Evolutionary conservation across 1,139 yeast genomes (phyloP).

Genomic region (Debaryomyces sp.): DNA sequence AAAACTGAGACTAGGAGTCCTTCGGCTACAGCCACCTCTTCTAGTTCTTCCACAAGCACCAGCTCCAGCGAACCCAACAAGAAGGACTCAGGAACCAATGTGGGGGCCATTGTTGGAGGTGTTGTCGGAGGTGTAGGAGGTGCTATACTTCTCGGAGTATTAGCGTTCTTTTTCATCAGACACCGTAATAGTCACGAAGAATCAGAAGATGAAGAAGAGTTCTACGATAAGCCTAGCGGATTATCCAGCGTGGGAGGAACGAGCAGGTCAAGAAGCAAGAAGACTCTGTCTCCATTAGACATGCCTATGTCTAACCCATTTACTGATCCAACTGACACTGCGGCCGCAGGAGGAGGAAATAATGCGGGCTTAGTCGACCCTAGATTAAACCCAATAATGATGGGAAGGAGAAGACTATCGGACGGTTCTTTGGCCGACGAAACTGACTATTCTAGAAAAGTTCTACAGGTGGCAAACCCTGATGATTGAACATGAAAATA

Average conservation of each 20-base stretch:
- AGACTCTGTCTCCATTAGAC: conserved; percentile 33
- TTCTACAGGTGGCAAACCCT: conserved; percentile 75
- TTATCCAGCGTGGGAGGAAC: conserved; percentile 29
- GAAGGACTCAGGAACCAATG: conserved; percentile 20
- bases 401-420: conserved; percentile 72
- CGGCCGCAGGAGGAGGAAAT: conserved; percentile 22
- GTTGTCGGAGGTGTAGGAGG: conserved; percentile 66
- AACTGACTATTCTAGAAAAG: conserved; percentile 73
- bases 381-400: conserved; percentile 65
- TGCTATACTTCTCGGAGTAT: conserved; percentile 44
- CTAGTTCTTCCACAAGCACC: conserved; percentile 11
- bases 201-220: conserved; percentile 52
- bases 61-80: conserved; percentile 6
- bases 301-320: conserved; percentile 56
- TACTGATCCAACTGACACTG: conserved; percentile 58
- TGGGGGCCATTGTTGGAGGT: conserved; percentile 69
- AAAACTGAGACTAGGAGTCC: conserved; percentile 24
- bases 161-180: conserved; percentile 50
- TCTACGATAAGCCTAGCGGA: conserved; percentile 37
- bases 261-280: conserved; percentile 30
- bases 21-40: conserved; percentile 15
- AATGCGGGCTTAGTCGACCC: conserved; percentile 45
- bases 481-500: conserved; percentile 29
- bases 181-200: conserved; percentile 44
- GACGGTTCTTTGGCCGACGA: conserved; percentile 82